Conservation (phyloP, 192 early-diverging fungal species). For the Backusella mclennaniae region DNA sequence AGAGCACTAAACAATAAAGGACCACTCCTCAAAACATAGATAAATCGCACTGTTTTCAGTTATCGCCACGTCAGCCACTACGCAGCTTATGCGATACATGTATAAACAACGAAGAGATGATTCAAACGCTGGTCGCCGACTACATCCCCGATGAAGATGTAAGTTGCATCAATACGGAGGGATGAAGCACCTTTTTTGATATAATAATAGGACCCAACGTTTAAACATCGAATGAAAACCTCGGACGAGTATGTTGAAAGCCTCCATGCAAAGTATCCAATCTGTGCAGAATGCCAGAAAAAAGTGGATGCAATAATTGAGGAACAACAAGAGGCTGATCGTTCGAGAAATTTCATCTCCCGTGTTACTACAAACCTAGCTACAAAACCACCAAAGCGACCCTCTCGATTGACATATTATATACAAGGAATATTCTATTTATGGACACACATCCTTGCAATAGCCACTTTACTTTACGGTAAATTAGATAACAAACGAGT, state of each 20-base stretch:
- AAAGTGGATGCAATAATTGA: background rate
- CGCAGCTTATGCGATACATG: background rate
- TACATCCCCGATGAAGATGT: constrained; percentile 15
- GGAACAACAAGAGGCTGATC: constrained; percentile 5
- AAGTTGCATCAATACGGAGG: background rate
- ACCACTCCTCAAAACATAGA: background rate
- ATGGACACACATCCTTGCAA: background rate
- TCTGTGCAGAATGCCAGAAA: constrained; percentile 12
- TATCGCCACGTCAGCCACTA: background rate
- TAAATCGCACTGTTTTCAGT: background rate
- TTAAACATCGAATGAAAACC: background rate
- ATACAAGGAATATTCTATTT: background rate
- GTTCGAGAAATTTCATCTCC: background rate
- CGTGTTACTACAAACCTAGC: background rate
- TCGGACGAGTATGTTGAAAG: background rate
- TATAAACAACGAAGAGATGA: background rate
- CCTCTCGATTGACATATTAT: background rate
- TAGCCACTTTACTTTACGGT: background rate
- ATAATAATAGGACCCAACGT: background rate
- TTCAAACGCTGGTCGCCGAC: background rate
- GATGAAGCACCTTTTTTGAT: background rate
- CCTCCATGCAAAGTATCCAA: background rate
- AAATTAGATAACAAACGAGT: background rate
- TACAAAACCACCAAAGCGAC: background rate
- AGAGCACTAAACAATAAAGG: background rate